Conservation (phyloP, 768 basidiomycete genomes). For the Suillus bovinus region DNA sequence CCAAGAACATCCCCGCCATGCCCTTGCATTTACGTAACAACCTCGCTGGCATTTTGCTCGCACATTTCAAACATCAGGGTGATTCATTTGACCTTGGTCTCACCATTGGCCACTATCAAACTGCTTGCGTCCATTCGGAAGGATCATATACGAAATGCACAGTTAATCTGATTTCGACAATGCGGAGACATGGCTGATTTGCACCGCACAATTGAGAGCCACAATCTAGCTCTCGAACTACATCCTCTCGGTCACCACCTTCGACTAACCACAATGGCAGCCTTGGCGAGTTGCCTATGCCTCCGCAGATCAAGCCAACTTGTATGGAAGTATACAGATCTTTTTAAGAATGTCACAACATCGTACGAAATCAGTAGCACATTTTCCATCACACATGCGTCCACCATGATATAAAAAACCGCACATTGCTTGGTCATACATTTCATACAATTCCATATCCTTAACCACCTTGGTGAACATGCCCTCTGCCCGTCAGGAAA, state of each 20-base stretch:
- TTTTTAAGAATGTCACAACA: no score
- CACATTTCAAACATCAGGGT: slow-evolving; percentile 26
- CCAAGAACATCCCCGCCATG: slow-evolving; percentile 16
- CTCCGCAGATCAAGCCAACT: no score
- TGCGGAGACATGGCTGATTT: slow-evolving; percentile 19
- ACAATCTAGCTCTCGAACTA: slow-evolving; percentile 22
- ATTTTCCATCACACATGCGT: no score
- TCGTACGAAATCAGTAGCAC: no score
- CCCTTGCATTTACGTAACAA: slow-evolving; percentile 23
- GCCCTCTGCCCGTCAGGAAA: no score
- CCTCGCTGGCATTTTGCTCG: slow-evolving; percentile 27
- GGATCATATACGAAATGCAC: slow-evolving; percentile 24
- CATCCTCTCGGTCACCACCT: slow-evolving; percentile 15
- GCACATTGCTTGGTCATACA: no score
- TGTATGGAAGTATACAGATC: no score
- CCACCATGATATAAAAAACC: no score
- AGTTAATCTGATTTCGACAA: slow-evolving; percentile 22
- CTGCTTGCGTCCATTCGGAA: slow-evolving; percentile 19
- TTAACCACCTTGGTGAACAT: no score
- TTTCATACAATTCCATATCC: no score
- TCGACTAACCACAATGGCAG: slow-evolving; percentile 21
- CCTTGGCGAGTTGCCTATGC: slow-evolving; percentile 24
- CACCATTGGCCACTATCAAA: slow-evolving; percentile 26
- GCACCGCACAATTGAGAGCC: slow-evolving; percentile 29
- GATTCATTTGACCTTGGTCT: slow-evolving; percentile 28